Evolutionary conservation across 306 rosid genomes (phyloP), one percentile per base, ranked within the genome.

Genomic region (Medicago lupulina): DNA sequence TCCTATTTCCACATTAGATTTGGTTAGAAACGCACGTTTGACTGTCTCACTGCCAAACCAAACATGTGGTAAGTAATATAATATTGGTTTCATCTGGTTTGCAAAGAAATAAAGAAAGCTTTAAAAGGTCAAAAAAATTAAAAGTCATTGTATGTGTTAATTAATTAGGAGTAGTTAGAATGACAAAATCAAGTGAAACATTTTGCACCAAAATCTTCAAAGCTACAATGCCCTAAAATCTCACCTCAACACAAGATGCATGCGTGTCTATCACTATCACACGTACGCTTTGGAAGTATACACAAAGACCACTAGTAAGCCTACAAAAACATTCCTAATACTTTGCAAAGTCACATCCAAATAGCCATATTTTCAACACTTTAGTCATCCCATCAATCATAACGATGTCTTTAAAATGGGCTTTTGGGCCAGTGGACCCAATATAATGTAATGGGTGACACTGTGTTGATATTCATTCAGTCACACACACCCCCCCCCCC

Each of bases 281-380:
- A 51, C 19, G 11, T 61, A 61, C 67, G 31, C 53, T 54, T 84
- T 79, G 81, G 75, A 78, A 69, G 62, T 53, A 70, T 68, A 31
- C 70, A 63, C 40, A 8, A 17, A 74, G 70, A 78, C 83, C 74
- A 78, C 36, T 70, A 40, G 46, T 6, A 43, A 57, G 5, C 83
- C 75, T 75, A 46, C 88, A 79, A 79, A 79, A 81, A 82, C 84
- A 85, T 82, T 85, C 88, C 36, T 11, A 5, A 21, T 21, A 8
- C 83, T 66, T 60, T 75, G 55, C 36, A 64, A 75, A 19, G 84
- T 82, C 86, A 82, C 74, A 75, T 79, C 88, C 59, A 71, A 34
- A 65, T 17, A 44, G 36, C 25, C 63, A 70, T 16, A 6, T 10
- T 1, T 2, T 73, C 70, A 62, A 49, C 44, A 46, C 47, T 36